Base-by-base conservation (phyloP, 768 basidiomycete species). In the Cystoderma amianthinum region DNA sequence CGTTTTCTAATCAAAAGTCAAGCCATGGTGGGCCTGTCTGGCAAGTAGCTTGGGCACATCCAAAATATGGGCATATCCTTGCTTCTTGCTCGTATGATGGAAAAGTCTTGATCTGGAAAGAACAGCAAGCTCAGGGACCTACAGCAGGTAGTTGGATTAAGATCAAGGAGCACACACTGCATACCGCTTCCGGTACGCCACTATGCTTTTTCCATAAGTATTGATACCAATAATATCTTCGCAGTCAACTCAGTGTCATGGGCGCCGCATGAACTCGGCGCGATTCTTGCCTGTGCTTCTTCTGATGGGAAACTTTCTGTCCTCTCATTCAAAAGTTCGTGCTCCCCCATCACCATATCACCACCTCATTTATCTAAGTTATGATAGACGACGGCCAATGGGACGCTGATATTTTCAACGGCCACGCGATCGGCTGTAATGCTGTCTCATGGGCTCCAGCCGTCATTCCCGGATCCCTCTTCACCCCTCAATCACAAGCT, bases 11-110 rank as follows among this genome's bases (percentile, higher is more conserved):
- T 36, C 7, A n/a, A 7, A 16, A 9, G n/a, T 36, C 18, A 7
- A 96, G 94, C 30, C 96, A 98, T 63, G 89, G 88, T 3, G 94
- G 95, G 7, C 95, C 96, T 5, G 93, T 99, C 25, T 98, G 95
- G 94, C 92, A 95, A 54, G 84, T 99, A 38, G 80, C 93, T 17
- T 99, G 96, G 96, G 95, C 89, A 2, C 95, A 99, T 53, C 96
- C 96, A 18, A 96, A 92, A 60, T 99, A 87, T 54, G 96, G 96
- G 2, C 82, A 86, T 47, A 95, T 99, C 54, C 80, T 99, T 40
- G 95, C 95, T 20, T 94, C 90, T n/a, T 95, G 92, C 57, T 96
- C 94, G 3, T 98, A 98, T 60, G 96, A 99, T 52, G 94, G 96
- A 35, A 90, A 95, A 54, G 96, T 96, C 15, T 76, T 97, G 63